phyloP scores from a whole-genome alignment of 306 rosid species.

The Neltuma alba region DNA sequence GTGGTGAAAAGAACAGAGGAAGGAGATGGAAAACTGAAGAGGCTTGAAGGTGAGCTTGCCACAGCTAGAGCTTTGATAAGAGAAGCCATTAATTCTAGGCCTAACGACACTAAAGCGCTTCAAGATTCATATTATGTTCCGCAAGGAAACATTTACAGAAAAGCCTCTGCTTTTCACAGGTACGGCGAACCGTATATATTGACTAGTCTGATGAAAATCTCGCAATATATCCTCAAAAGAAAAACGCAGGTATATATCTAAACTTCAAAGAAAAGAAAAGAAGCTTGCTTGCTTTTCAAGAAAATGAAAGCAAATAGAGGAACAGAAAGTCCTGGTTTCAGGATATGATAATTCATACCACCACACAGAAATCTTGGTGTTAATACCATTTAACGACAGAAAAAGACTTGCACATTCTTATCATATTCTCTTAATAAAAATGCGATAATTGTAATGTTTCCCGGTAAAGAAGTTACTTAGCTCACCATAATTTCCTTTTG shows the following conservation, averaged over 20 bases:
- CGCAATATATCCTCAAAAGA: too few relatives aligned
- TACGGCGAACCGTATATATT: neutral
- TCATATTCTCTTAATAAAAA: too few relatives aligned
- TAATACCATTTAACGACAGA: neutral
- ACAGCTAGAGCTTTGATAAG: slow-evolving; percentile 53
- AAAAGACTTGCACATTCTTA: neutral
- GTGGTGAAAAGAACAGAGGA: neutral
- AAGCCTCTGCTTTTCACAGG: slow-evolving; percentile 56
- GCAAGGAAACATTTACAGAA: slow-evolving; percentile 51
- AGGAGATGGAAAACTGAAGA: slow-evolving; percentile 45
- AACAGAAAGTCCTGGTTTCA: too few relatives aligned
- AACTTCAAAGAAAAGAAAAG: neutral
- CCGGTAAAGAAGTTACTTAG: neutral
- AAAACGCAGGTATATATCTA: neutral
- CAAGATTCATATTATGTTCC: slow-evolving; percentile 49
- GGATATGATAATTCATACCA: neutral
- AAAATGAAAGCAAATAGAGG: neutral
- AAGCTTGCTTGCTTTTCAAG: neutral
- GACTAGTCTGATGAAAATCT: neutral
- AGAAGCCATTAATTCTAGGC: slow-evolving; percentile 38
- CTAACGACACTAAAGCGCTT: slow-evolving; percentile 9
- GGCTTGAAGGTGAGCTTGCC: slow-evolving; percentile 55
- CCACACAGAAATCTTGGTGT: neutral
- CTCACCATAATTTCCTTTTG: neutral
- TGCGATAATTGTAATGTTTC: too few relatives aligned